A percentile compares a stretch with the other conserved stretches of the same genome.
Conservation (phyloP, 345 rosid genomes). For the Populus ilicifolia region DNA sequence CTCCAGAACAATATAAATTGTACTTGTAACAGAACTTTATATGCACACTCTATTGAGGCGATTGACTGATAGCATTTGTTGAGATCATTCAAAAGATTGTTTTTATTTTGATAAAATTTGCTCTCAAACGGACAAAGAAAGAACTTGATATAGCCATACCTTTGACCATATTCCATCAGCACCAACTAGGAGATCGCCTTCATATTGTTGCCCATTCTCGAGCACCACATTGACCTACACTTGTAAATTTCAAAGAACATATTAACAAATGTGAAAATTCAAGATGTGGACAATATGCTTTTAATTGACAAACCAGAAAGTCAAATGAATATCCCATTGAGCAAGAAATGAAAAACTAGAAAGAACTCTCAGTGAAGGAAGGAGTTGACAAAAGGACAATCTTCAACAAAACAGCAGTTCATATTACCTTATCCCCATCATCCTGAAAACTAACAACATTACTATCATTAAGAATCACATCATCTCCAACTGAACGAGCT, state of each 20-base stretch:
- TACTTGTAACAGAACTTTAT: neutral
- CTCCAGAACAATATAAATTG: neutral
- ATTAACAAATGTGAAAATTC: neutral
- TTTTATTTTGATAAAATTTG: neutral
- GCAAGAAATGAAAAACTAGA: neutral
- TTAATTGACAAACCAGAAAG: neutral
- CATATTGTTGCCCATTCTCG: conserved; percentile 64
- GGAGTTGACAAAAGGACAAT: neutral
- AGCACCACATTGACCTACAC: conserved; percentile 71
- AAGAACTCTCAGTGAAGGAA: neutral
- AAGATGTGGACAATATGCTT: neutral
- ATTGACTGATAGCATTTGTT: neutral
- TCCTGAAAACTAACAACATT: conserved; percentile 84
- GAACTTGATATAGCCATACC: conserved; percentile 38
- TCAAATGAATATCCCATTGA: conserved; percentile 4
- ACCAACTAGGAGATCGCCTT: conserved; percentile 89
- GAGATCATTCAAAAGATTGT: neutral
- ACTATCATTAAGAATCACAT: conserved; percentile 65
- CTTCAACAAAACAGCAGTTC: conserved; percentile 3
- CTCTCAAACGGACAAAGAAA: neutral
- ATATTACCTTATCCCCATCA: conserved; percentile 63
- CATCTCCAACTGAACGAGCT: conserved; percentile 77
- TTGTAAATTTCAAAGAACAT: conserved; percentile 19
- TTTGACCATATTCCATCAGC: conserved; percentile 99
- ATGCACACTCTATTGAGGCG: neutral